Base-by-base conservation (phyloP, 371 early-diverging fungal species). In the Umbelopsis sp. region DNA sequence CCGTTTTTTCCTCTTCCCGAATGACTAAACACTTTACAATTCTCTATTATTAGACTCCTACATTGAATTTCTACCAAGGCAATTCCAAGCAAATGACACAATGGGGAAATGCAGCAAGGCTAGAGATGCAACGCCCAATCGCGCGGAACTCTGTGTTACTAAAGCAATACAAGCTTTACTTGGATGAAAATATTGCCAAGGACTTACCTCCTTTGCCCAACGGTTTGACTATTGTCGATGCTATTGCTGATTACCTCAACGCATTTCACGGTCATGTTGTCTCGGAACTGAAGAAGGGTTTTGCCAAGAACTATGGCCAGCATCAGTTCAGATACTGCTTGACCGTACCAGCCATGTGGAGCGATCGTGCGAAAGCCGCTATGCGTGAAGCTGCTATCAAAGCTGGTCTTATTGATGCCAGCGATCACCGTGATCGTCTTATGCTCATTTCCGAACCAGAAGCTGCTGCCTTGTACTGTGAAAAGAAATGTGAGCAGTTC, bases 291-390 rank as follows among this genome's bases (percentile, higher is more conserved):
- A 76, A 78, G 68, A 79, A 80, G 44, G 82, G 80, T 0, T 80
- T 84, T 68, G 82, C 81, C 45, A 67, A 74, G 22, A 71, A 80
- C 44, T 82, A 79, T 66, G 77, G 76, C 12, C 79, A 84, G 48
- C 73, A 76, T 18, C 82, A 82, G 44, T 80, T 74, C 66, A 76
- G 79, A 53, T 79, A 79, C 66, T 84, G 82, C 72, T 72, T 86
- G 45, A 86, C 86, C 7, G 83, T 86, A 8, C 84, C 84, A 44
- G 84, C 84, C 46, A 83, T 81, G 78, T 84, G 82, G 79, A 76
- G 78, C 66, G 85, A 86, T 63, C 70, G 73, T 22, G 82, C 85
- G 48, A 86, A 84, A 70, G 77, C 73, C 63, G 76, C 78, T 1
- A 83, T 86, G 83, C 77, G 85, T 66, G 77, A 79, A 50, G 85